Percentiles rank a stretch among this genome's conserved stretches.
Evolutionary conservation across 2,329 filamentous ascomycete species (phyloP).

Genomic region (Penicillium sp.): DNA sequence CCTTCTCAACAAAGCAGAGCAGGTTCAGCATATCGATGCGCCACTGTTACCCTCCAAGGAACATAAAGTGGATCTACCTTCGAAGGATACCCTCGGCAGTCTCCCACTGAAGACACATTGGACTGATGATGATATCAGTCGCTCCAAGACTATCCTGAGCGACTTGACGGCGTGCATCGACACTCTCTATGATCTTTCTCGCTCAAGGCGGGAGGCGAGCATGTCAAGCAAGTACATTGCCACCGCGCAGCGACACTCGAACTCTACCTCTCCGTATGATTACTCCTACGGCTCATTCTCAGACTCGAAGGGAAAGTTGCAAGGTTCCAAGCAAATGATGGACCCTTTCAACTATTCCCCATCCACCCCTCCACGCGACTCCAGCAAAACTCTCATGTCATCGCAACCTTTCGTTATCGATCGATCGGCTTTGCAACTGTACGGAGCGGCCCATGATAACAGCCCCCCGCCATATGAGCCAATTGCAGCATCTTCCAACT

Average conservation of each 20-base stretch:
- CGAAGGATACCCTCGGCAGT: constrained; percentile 29
- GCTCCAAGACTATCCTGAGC: constrained; percentile 54
- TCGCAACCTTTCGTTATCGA: constrained; percentile 37
- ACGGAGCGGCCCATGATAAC: constrained; percentile 37
- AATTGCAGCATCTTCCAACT: constrained; percentile 40
- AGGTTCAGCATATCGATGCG: constrained; percentile 48
- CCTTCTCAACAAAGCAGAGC: constrained; percentile 57
- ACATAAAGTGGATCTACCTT: constrained; percentile 27
- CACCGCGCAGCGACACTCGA: constrained; percentile 24
- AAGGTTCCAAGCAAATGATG: constrained; percentile 21
- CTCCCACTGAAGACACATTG: constrained; percentile 39
- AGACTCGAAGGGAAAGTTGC: constrained; percentile 26
- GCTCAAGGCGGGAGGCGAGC: constrained; percentile 46
- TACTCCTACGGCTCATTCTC: constrained; percentile 38
- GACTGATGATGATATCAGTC: constrained; percentile 49
- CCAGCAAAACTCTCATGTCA: constrained; percentile 21
- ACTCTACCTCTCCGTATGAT: constrained; percentile 24
- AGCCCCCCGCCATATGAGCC: constrained; percentile 42
- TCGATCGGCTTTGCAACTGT: constrained; percentile 37
- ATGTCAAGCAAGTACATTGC: constrained; percentile 31
- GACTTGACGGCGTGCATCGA: constrained; percentile 61
- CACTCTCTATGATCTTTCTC: constrained; percentile 59
- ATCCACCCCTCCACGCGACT: constrained; percentile 18
- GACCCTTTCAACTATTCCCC: constrained; percentile 26
- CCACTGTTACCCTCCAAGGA: constrained; percentile 36